Percentiles rank a stretch among this genome's conserved stretches.
phyloP scores from a whole-genome alignment of 2,329 filamentous ascomycete genomes.

The Aspergillus amoenus region DNA sequence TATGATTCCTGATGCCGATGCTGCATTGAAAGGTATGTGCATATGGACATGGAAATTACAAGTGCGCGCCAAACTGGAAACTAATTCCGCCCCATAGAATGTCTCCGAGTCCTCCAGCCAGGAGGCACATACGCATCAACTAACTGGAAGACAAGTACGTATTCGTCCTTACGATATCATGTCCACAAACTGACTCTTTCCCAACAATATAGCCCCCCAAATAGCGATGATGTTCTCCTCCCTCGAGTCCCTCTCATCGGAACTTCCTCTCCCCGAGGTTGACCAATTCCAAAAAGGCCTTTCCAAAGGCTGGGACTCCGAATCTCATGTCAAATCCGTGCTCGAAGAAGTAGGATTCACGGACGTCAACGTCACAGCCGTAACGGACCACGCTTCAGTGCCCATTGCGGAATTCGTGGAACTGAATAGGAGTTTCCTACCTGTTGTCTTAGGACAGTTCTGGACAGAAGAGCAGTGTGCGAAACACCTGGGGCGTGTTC shows the following conservation, averaged over 20 bases:
- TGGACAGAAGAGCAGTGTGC: slow-evolving; percentile 32
- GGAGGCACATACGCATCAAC: slow-evolving; percentile 36
- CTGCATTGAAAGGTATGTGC: slow-evolving; percentile 36
- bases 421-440: slow-evolving; percentile 22
- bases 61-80: background rate
- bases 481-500: slow-evolving; percentile 19
- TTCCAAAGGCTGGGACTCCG: slow-evolving; percentile 26
- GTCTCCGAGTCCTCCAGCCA: slow-evolving; percentile 33
- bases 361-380: slow-evolving; percentile 22
- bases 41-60: background rate
- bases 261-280: slow-evolving; percentile 25
- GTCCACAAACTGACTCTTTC: background rate
- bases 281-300: slow-evolving; percentile 20
- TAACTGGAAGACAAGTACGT: slow-evolving; percentile 36
- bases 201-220: slow-evolving; percentile 26
- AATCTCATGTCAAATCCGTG: slow-evolving; percentile 20
- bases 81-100: slow-evolving; percentile 21
- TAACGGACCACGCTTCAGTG: slow-evolving; percentile 16
- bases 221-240: slow-evolving; percentile 23
- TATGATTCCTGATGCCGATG: slow-evolving; percentile 44
- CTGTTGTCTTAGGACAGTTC: slow-evolving; percentile 22
- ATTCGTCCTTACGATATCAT: background rate
- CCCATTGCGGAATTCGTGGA: slow-evolving; percentile 21
- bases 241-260: slow-evolving; percentile 25
- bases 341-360: slow-evolving; percentile 24